Evolutionary conservation across 345 rosid species (phyloP), one percentile per base, ranked within the genome.

Genomic region (Chamaenerion angustifolium): DNA sequence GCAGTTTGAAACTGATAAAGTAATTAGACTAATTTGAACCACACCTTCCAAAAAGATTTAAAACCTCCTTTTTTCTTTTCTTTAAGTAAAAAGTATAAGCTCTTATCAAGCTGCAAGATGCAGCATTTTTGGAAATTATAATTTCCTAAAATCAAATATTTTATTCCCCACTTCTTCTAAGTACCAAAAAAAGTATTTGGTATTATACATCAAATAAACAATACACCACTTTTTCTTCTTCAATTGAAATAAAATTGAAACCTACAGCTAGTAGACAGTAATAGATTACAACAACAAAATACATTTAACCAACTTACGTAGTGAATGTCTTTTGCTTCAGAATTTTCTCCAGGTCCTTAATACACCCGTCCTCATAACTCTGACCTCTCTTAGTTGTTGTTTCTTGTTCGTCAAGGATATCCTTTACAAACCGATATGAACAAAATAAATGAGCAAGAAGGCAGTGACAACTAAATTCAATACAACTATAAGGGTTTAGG

Each of bases 241-340:
- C 37, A 31, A 31, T 31, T 8, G 37, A 50, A n/a, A 13, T 50
- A 31, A 31, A 14, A 14, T 35, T 31, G 6, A 50, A 15, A 8
- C 35, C 35, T 50, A 10, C 10, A 17, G 40, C 43, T 17, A 49
- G 1, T 1, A 50, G 40, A 15, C 41, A 14, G 40, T 18, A 35
- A 18, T 15, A 31, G 16, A 3, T n/a, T n/a, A 12, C 43, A 31
- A 17, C 12, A 4, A 21, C 12, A 17, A 4, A 12, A 50, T 2
- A 6, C 48, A 14, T 8, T 18, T 18, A 45, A 45, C 3, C 50
- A 21, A 45, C 79, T 73, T 62, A 60, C 98, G 90, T 84, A 43
- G 93, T 75, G 64, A 84, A 92, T 13, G 79, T 84, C 65, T 82
- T 77, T 67, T 75, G 83, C 69, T 70, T 80, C 48, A 92, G 63